Evolutionary conservation across 2,329 filamentous ascomycete genomes (phyloP).

Genomic region (Neofusicoccum kwambonambiense): DNA sequence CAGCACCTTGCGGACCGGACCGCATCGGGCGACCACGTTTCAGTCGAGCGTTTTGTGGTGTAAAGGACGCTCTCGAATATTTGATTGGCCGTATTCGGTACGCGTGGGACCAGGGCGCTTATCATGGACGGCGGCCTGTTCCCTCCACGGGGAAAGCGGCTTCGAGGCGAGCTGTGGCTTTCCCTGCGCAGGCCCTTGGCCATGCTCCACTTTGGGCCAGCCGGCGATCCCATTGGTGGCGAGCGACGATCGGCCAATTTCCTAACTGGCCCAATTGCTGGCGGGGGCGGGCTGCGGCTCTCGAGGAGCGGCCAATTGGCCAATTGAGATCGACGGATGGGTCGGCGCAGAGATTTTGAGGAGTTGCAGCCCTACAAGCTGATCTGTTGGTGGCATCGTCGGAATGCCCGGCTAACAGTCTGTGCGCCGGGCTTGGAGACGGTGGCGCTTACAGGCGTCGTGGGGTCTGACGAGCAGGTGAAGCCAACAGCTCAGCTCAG

Average conservation of each 20-base stretch:
- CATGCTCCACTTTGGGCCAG: neutral
- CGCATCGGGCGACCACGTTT: constrained; percentile 7
- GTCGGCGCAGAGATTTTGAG: neutral
- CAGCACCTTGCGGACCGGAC: constrained; percentile 8
- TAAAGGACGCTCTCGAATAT: neutral
- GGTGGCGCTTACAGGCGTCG: neutral
- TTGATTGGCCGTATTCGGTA: constrained; percentile 13
- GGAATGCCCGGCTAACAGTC: neutral
- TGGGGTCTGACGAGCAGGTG: neutral
- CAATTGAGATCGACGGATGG: neutral
- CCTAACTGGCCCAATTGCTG: neutral
- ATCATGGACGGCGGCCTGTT: neutral
- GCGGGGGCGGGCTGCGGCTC: neutral
- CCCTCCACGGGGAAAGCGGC: constrained; percentile 5
- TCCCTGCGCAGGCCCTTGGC: neutral
- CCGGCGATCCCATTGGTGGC: neutral
- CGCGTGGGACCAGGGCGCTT: constrained; percentile 4
- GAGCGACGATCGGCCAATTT: constrained; percentile 6
- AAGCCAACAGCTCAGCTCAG: neutral
- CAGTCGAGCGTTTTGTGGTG: neutral
- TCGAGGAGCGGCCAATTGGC: neutral
- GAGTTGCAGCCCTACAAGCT: neutral
- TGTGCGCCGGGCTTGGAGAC: too few relatives aligned
- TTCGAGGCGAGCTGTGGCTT: neutral
- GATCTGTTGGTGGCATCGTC: neutral